Conservation (phyloP, 2,329 filamentous ascomycete genomes). For the Pseudogymnoascus sp. region DNA sequence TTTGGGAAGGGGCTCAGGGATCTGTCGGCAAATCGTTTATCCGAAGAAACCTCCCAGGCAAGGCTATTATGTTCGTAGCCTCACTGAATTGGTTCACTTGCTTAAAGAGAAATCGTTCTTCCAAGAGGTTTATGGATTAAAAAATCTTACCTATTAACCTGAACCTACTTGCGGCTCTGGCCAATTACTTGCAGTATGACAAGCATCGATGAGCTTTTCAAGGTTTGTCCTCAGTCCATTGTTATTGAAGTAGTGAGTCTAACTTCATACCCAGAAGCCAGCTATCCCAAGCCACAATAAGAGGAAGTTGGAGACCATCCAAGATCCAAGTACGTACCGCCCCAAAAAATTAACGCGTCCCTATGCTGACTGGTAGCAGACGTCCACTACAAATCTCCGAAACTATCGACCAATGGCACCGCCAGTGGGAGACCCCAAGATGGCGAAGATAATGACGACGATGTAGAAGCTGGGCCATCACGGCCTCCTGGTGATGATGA, state of each 20-base stretch:
- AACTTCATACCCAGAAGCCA: background rate
- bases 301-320: conserved; percentile 7
- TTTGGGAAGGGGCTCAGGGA: background rate
- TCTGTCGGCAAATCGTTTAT: background rate
- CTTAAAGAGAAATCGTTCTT: background rate
- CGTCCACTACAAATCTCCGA: conserved; percentile 8
- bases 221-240: background rate
- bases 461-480: conserved; percentile 42
- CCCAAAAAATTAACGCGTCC: background rate
- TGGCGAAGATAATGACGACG: conserved; percentile 30
- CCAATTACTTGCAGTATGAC: background rate
- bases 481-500: conserved; percentile 46
- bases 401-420: conserved; percentile 12
- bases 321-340: background rate
- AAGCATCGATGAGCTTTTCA: conserved; percentile 7
- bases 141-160: background rate
- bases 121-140: background rate
- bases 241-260: background rate
- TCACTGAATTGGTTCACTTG: conserved; percentile 3
- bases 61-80: conserved; percentile 9
- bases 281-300: conserved; percentile 7
- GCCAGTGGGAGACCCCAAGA: background rate
- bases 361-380: background rate
- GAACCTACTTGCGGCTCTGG: background rate
- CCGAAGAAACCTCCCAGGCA: background rate